Evolutionary conservation across 306 rosid genomes (phyloP), one percentile per base, ranked within the genome.

Genomic region (Oemleria cerasiformis): DNA sequence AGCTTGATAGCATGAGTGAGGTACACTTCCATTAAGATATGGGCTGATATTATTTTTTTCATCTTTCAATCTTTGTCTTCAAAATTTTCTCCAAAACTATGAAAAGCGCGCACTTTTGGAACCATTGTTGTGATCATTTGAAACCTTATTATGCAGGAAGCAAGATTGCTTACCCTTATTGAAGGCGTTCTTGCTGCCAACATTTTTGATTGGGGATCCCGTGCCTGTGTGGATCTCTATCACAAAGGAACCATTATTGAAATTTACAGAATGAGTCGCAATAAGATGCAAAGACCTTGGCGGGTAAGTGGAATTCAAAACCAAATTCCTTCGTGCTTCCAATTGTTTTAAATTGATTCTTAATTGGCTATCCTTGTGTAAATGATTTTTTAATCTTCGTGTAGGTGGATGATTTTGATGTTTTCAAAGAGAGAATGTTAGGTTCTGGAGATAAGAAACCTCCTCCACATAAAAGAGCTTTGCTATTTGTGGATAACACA

Each of bases 181-280:
- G 97, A 92, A 85, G 99, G 99, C 70, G 97, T 95, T 77, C 99
- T 95, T 61, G 99, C 97, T 67, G 99, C 97, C 25, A 95, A 95
- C 80, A 95, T 95, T 69, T 92, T 95, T 42, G 99, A 95, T 74
- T 95, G 99, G 99, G 99, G 99, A 53, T 92, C 99, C 61, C 96
- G 96, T 60, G 99, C 99, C 56, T 95, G 99, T 74, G 92, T 95
- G 74, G 96, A 89, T 85, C 99, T 95, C 82, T 95, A 91, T 89
- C 96, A 89, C 74, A 79, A 95, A 81, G 97, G 99, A 75, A 95
- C 99, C 23, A 95, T 95, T 71, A 95, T 95, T 85, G 99, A 95
- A 79, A 95, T 95, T 80, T 95, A 95, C 68, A 82, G 96, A 80
- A 95, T 95, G 99, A 95, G 97, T 67, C 99, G 96, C 80, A 80